Conservation (phyloP, 352 stramenopile species). For the Phytophthora idaei region DNA sequence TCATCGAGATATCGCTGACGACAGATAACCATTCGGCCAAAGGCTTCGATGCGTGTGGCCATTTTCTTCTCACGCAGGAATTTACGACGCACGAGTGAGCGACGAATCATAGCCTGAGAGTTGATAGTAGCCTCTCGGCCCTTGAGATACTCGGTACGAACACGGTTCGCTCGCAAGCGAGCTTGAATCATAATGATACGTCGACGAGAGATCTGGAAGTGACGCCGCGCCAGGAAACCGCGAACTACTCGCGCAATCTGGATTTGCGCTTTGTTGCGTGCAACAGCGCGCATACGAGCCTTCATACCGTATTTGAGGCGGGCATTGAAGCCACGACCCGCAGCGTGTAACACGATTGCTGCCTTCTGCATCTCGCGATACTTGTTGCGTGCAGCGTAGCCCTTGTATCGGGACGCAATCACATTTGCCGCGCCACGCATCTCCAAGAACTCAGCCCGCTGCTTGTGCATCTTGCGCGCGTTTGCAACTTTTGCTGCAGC, state of each 20-base stretch:
- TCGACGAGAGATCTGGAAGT: slow-evolving; percentile 54
- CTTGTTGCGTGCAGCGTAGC: slow-evolving; percentile 58
- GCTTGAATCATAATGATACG: slow-evolving; percentile 90
- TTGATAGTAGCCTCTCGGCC: slow-evolving; percentile 87
- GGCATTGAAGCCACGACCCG: slow-evolving; percentile 77
- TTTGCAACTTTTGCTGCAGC: slow-evolving; percentile 78
- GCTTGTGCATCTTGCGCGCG: slow-evolving; percentile 66
- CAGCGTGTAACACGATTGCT: slow-evolving; percentile 79
- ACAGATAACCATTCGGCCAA: slow-evolving; percentile 83
- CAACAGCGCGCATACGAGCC: slow-evolving; percentile 70
- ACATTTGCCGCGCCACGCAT: slow-evolving; percentile 66
- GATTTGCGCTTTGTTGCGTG: slow-evolving; percentile 79
- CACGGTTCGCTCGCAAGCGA: slow-evolving; percentile 83
- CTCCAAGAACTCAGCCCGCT: slow-evolving; percentile 67
- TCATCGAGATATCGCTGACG: slow-evolving; percentile 66
- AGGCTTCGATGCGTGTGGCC: slow-evolving; percentile 84
- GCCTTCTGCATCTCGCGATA: slow-evolving; percentile 76
- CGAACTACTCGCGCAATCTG: slow-evolving; percentile 79
- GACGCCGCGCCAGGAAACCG: slow-evolving; percentile 66
- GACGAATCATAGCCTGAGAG: slow-evolving; percentile 89
- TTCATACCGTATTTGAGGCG: slow-evolving; percentile 90
- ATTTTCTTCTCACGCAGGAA: slow-evolving; percentile 89
- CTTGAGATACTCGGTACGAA: slow-evolving; percentile 88
- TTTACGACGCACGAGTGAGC: slow-evolving; percentile 74
- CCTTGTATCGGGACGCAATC: slow-evolving; percentile 82